Evolutionary conservation across 768 basidiomycete species (phyloP).

Genomic region (Epithele typhae): DNA sequence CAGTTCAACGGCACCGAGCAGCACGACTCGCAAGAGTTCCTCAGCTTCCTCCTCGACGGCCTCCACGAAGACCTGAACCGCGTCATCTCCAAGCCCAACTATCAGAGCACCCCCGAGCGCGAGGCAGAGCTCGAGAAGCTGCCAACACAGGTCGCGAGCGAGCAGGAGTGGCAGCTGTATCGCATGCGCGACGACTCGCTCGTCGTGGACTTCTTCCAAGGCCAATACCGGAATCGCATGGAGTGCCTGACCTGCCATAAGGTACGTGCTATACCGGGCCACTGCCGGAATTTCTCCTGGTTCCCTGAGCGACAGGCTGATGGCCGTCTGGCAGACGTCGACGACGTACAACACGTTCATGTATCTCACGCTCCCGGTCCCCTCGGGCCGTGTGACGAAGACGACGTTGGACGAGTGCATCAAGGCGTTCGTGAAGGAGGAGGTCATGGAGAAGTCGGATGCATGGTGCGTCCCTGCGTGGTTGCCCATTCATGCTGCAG

Average conservation of each 20-base stretch:
- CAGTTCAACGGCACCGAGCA: constrained; percentile 87
- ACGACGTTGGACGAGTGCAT: constrained; percentile 78
- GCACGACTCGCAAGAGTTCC: constrained; percentile 97
- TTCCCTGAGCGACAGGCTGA: constrained; percentile 9
- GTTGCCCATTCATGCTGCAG: neutral
- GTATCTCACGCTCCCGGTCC: constrained; percentile 89
- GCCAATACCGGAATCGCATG: constrained; percentile 88
- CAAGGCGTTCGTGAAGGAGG: constrained; percentile 85
- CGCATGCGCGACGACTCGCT: constrained; percentile 86
- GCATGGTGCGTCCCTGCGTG: constrained; percentile 64
- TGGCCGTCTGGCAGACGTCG: constrained; percentile 61
- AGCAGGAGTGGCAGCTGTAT: constrained; percentile 92
- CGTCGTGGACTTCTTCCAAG: constrained; percentile 96
- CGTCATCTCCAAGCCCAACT: constrained; percentile 66
- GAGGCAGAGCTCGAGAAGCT: constrained; percentile 88
- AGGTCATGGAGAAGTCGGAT: constrained; percentile 88
- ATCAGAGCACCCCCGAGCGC: constrained; percentile 65
- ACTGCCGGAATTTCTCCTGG: constrained; percentile 16
- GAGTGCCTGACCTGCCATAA: constrained; percentile 88
- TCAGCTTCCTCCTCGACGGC: constrained; percentile 91
- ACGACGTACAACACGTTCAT: constrained; percentile 98
- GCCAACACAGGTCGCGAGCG: constrained; percentile 83
- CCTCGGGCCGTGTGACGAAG: constrained; percentile 51
- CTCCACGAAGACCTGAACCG: constrained; percentile 96
- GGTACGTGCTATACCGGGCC: constrained; percentile 54